Conservation (phyloP, 306 rosid species). For the Ormosia semicastrata region DNA sequence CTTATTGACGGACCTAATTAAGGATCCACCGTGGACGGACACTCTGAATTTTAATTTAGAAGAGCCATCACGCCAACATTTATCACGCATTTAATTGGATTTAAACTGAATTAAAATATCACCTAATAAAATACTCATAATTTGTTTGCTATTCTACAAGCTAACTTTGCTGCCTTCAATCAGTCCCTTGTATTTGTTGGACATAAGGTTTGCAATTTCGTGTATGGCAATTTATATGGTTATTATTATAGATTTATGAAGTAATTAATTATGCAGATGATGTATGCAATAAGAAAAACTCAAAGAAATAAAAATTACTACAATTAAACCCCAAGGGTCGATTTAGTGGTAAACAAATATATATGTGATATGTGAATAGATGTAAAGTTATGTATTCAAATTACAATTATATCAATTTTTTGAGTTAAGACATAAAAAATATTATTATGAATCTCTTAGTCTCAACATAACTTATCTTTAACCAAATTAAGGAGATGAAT, state of each 20-base stretch:
- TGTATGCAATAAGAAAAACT: neutral
- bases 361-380: no score
- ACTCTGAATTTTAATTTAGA: neutral
- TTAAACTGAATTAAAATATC: neutral
- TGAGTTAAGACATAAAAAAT: no score
- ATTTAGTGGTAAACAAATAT: no score
- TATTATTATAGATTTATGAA: neutral
- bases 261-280: neutral
- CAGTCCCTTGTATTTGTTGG: neutral
- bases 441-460: no score
- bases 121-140: neutral
- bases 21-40: neutral
- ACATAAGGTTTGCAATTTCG: neutral
- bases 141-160: neutral
- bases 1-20: no score
- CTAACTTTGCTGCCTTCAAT: neutral
- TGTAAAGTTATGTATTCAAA: no score
- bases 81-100: slow-evolving; percentile 13
- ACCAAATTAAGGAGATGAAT: no score
- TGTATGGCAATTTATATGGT: neutral
- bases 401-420: no score
- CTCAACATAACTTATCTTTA: no score
- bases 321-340: no score
- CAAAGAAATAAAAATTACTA: no score
- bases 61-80: neutral